phyloP scores from a whole-genome alignment of 2,329 filamentous ascomycete species.

The Pyrenochaeta sp. region DNA sequence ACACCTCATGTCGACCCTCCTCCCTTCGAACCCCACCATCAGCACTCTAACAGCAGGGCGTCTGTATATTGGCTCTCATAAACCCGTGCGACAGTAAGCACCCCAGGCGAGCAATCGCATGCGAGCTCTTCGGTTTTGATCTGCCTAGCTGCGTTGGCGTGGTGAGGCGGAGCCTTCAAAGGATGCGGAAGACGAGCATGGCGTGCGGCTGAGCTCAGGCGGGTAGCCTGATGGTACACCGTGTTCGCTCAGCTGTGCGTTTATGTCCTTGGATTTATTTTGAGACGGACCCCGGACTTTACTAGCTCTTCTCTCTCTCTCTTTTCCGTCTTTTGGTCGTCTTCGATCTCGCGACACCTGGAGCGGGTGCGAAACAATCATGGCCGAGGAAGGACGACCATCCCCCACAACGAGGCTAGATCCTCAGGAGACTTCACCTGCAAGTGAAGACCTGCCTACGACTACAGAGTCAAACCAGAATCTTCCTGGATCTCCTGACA shows the following conservation, averaged over 20 bases:
- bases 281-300: not conserved
- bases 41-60: slow-evolving; percentile 6
- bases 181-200: slow-evolving; percentile 2
- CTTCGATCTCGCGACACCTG: not conserved
- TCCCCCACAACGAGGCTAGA: not conserved
- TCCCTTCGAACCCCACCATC: slow-evolving; percentile 3
- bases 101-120: slow-evolving; percentile 8
- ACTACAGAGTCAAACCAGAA: no score
- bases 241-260: slow-evolving; percentile 1
- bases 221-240: slow-evolving; percentile 4
- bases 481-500: no score
- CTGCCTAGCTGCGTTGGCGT: slow-evolving; percentile 5
- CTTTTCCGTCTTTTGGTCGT: not conserved
- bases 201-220: slow-evolving; percentile 6
- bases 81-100: slow-evolving; percentile 16
- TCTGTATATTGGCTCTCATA: slow-evolving; percentile 1
- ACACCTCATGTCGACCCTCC: no score
- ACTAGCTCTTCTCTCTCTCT: not conserved
- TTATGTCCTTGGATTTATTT: not conserved
- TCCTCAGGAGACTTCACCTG: no score
- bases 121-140: slow-evolving; percentile 8
- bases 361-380: not conserved
- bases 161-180: slow-evolving; percentile 15
- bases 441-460: no score
- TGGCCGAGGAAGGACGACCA: not conserved